A percentile compares a stretch with the other conserved stretches of the same genome.
phyloP scores from a whole-genome alignment of 176 grass and related monocot species.

The Chloris gayana region DNA sequence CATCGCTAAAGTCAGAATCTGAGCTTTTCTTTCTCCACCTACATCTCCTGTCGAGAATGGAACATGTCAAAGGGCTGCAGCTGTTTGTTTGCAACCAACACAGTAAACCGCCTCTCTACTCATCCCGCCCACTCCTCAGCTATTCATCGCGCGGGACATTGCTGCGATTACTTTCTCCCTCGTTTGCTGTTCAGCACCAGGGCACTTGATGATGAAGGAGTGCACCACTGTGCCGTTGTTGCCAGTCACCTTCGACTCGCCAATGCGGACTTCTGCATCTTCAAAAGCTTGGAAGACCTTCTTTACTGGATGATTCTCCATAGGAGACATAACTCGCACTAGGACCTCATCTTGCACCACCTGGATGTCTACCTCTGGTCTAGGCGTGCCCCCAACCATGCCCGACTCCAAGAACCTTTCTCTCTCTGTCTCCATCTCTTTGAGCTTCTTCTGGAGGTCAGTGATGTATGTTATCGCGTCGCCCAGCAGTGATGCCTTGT shows the following conservation, averaged over 20 bases:
- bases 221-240: slow-evolving; percentile 64
- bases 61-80: slow-evolving; percentile 36
- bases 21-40: slow-evolving; percentile 52
- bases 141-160: slow-evolving; percentile 63
- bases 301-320: slow-evolving; percentile 68
- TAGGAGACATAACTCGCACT: slow-evolving; percentile 75
- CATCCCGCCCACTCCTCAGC: slow-evolving; percentile 41
- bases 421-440: slow-evolving; percentile 87
- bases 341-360: slow-evolving; percentile 79
- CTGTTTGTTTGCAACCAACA: slow-evolving; percentile 39
- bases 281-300: slow-evolving; percentile 83
- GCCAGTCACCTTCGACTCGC: slow-evolving; percentile 68
- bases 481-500: slow-evolving; percentile 89
- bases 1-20: slow-evolving; percentile 57
- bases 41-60: slow-evolving; percentile 58
- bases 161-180: slow-evolving; percentile 79
- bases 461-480: slow-evolving; percentile 92
- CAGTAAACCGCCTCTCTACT: slow-evolving; percentile 20
- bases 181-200: slow-evolving; percentile 76
- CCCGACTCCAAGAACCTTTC: slow-evolving; percentile 51
- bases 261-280: slow-evolving; percentile 64
- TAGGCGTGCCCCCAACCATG: slow-evolving; percentile 35
- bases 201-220: slow-evolving; percentile 79
- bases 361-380: slow-evolving; percentile 82
- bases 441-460: slow-evolving; percentile 91